Evolutionary conservation across 1,284 basidiomycete genomes (phyloP), one percentile per base, ranked within the genome.

Genomic region (Neolentinus lepideus): DNA sequence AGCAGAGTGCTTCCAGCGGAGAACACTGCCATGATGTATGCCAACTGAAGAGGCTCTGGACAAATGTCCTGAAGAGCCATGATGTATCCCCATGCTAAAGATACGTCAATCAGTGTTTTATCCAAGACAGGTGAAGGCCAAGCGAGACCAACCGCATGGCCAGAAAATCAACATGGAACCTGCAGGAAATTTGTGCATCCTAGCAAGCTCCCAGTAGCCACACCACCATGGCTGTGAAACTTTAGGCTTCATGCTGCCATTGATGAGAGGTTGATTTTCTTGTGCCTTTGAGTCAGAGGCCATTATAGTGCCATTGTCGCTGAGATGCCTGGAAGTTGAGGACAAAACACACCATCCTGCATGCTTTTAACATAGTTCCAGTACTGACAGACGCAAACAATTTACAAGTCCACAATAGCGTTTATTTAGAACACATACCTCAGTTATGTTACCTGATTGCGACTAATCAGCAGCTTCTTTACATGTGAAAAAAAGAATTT

Each of bases 121-220:
- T 53, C 24, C 35, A 21, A 36, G 12, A 8, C 25, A 19, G 19
- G 35, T 1, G 3, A 45, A 21, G 8, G 53, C 52, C 29, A 8
- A 6, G 16, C 6, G 6, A 6, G 3, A 55, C 69, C 33, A 60
- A 79, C 78, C 76, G 54, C 76, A 80, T 3, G 78, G 78, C 77
- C 78, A 81, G 64, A 80, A 81, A 72, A 79, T 75, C 26, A 81
- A 69, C 35, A 75, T 71, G 1, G 72, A 75, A n/a, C 79, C 78
- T 35, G 76, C 79, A 4, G 77, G 77, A 77, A 77, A 77, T 69
- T 79, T 80, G 56, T 79, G 76, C 21, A 80, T 61, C 54, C 78
- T 69, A 29, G 79, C 77, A 21, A 80, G 66, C 62, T 80, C 78
- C 29, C 79, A 65, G 62, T 79, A 80, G 0, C 77, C 75, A 6